Base-by-base conservation (phyloP, 1,284 basidiomycete genomes). In the Leccinum subrobustum region DNA sequence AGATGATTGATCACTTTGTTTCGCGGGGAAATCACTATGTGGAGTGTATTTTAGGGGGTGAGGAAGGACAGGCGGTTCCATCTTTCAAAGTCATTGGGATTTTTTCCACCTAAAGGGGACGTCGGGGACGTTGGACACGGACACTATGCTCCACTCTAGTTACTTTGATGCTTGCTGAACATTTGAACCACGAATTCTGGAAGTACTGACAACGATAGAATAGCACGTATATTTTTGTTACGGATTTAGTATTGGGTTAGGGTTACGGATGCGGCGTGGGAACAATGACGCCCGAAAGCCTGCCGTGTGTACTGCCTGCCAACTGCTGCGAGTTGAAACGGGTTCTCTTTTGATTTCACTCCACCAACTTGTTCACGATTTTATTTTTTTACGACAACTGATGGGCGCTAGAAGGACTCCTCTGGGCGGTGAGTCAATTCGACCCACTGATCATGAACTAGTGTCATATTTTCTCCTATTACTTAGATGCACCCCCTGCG, bases 61-160 rank as follows among this genome's bases (percentile, higher is more conserved):
- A 92, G 63, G 92, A 93, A 73, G 93, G 92, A 3, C 78, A 84
- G 68, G 77, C 77, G 50, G 86, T 91, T 11, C 81, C 89, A 23
- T 78, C 84, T 48, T 96, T 96, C 82, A 93, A 90, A 78, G 87
- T 96, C 67, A 83, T 95, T 33, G 93, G 93, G 52, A 81, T 96
- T 56, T 92, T 93, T 69, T 73, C 89, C 42, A 89, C 88, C 61
- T 92, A 73, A 74, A 12, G 9, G 11, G 42, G 42, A 35, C 31
- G 11, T 29, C 29, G 39, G 7, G 4, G 44, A 48, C 14, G 48
- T 50, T 4, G 20, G 16, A 25, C 48, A 50, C 47, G n/a, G 18
- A 44, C 11, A 6, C 23, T 53, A 52, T 51, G 27, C 50, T 51
- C 5, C 42, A 42, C 4, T 44, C 18, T 44, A 20, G 18, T 44